These are phyloP conservation scores for Pulveroboletus sp. DNA, from an alignment of 768 basidiomycete genomes.

Conservation along the genomic window DNA sequence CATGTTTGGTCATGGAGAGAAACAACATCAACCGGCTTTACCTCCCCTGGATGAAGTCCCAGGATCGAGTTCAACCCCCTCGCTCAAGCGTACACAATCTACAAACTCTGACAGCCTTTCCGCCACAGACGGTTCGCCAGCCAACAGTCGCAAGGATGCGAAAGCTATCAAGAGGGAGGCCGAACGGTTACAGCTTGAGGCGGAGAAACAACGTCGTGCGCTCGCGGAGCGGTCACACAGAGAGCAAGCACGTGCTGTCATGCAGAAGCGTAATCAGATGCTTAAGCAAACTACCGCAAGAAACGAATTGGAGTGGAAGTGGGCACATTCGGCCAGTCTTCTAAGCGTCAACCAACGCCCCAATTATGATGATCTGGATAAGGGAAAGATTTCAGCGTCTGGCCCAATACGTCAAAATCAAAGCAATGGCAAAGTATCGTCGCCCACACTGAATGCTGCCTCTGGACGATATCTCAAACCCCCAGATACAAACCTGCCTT, in stretches of 20 bases:
- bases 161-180: constrained; percentile 84
- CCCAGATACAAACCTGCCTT: constrained; percentile 32
- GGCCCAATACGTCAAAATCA: constrained; percentile 65
- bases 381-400: constrained; percentile 54
- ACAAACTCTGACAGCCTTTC: constrained; percentile 73
- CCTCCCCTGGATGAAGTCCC: constrained; percentile 75
- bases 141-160: constrained; percentile 47
- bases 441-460: constrained; percentile 58
- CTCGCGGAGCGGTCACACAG: constrained; percentile 70
- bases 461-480: constrained; percentile 52
- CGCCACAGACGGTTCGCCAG: constrained; percentile 45
- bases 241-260: constrained; percentile 89
- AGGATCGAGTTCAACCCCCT: constrained; percentile 52
- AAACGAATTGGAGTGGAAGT: constrained; percentile 64
- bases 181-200: constrained; percentile 72
- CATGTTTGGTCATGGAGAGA: constrained; percentile 74
- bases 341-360: constrained; percentile 38
- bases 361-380: constrained; percentile 28
- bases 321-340: constrained; percentile 39
- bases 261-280: constrained; percentile 83
- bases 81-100: constrained; percentile 77
- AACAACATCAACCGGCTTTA: constrained; percentile 55
- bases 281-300: constrained; percentile 52
- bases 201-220: constrained; percentile 80
- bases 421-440: constrained; percentile 37